Base-by-base conservation (phyloP, 2,329 filamentous ascomycete genomes). In the Tothia fuscella region DNA sequence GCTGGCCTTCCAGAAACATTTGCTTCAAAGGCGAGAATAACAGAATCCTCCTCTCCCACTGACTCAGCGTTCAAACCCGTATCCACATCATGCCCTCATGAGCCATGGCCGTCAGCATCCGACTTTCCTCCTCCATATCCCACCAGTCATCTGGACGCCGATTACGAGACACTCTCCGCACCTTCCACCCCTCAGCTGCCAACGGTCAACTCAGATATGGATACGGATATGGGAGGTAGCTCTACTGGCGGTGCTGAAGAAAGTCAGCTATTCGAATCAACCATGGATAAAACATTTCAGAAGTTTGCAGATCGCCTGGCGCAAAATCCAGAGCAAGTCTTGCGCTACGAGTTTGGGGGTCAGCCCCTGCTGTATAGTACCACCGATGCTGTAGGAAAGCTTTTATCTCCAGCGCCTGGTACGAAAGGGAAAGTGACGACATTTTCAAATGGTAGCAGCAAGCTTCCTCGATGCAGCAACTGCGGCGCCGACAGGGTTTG, bases 131-230 rank as follows among this genome's bases (percentile, higher is more conserved):
- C 67, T 1, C 68, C 86, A 0, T 96, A 88, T 61, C 81, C 85
- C 1, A 65, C 73, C 22, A 82, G 81, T 55, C 84, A 86, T 65
- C 70, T 80, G 38, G 91, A 96, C 51, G 89, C 89, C 39, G 89
- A 94, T 55, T 93, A 85, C 62, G 91, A 98, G 61, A 83, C 82
- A 3, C 73, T 96, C 20, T 84, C 85, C 47, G 58, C 61, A 14
- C 55, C 77, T 50, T 62, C 62, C 7, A 61, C 52, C 2, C 71
- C 72, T 0, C 61, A 62, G 22, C 70, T 72, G 32, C 70, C 64
- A 3, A 56, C 65, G 30, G 59, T 64, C 22, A 65, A 65, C 41
- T 61, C 63, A 41, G 60, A 62, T 33, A 54, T 64, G 17, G 57
- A 55, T 29, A 43, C 50, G 7, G 51, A 53, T 32, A 47, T 46